Base-by-base conservation (phyloP, 805 yeast genomes). In the Saccharomycopsis selenospora region DNA sequence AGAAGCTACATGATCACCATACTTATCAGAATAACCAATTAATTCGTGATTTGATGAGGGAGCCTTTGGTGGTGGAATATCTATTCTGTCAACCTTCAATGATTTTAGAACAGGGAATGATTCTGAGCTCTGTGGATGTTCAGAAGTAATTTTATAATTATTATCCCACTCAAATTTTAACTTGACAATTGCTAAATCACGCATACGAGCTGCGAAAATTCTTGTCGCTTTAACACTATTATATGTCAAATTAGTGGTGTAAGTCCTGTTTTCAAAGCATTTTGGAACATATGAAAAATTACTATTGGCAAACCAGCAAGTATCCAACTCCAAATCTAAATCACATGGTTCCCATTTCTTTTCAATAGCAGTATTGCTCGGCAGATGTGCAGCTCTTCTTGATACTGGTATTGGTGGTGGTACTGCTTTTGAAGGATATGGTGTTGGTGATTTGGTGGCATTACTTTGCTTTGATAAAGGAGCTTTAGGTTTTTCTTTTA, bases 1-100 rank as follows among this genome's bases (percentile, higher is more conserved):
- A 25, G 69, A 63, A 2, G 79, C 80, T 8, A 77, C 67, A 54
- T 75, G 70, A 17, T 71, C 75, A n/a, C 80, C 79, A 56, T 63
- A 77, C 43, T 61, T 61, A 20, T 62, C 50, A 42, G 67, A 63
- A 36, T 68, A 69, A 3, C 55, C 59, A 1, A 64, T 44, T 7
- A 77, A 58, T 24, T 55, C 59, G 20, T 63, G 59, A 4, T 22
- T 8, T 17, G 25, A 18, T 6, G 58, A 50, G 0, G 77, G 71
- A 2, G 65, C 57, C 1, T 47, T 44, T 2, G 82, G 80, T 0
- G 80, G 76, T 1, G 79, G 74, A 6, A 56, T 52, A 51, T 60
- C 70, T 10, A 59, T 56, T 13, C 59, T 57, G 3, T 60, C 66
- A 4, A 69, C 57, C 4, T 61, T 55, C 2, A 61, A 65, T 1